A percentile compares a stretch with the other conserved stretches of the same genome.
phyloP scores from a whole-genome alignment of 2,329 filamentous ascomycete species.

The Ophiocordyceps camponoti-rufipedis region DNA sequence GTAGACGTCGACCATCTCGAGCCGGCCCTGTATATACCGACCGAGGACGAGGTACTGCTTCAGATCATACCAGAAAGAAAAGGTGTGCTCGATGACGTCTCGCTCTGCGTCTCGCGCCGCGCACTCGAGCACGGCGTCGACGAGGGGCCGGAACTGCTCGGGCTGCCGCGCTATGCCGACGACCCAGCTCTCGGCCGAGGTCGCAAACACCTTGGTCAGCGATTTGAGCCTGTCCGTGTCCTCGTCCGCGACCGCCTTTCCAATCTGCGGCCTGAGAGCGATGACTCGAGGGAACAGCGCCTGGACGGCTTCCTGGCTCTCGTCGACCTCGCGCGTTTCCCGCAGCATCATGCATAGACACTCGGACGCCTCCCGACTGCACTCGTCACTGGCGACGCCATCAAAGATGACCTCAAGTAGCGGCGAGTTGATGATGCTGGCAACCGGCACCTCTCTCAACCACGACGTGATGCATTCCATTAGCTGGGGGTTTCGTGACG shows the following conservation, averaged over 20 bases:
- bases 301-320: slow-evolving; percentile 67
- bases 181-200: slow-evolving; percentile 89
- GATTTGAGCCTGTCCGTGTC: slow-evolving; percentile 77
- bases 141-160: slow-evolving; percentile 60
- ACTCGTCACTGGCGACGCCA: slow-evolving; percentile 55
- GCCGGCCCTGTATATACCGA: slow-evolving; percentile 65
- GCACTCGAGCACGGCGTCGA: slow-evolving; percentile 85
- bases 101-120: slow-evolving; percentile 72
- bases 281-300: slow-evolving; percentile 67
- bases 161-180: slow-evolving; percentile 78
- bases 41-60: slow-evolving; percentile 92
- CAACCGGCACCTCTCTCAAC: slow-evolving; percentile 80
- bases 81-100: slow-evolving; percentile 85
- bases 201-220: slow-evolving; percentile 75
- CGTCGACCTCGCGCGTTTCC: slow-evolving; percentile 87
- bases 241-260: slow-evolving; percentile 56
- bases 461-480: slow-evolving; percentile 94
- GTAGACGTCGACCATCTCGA: slow-evolving; percentile 65
- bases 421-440: slow-evolving; percentile 68
- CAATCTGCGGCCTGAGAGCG: slow-evolving; percentile 58
- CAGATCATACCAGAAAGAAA: slow-evolving; percentile 95
- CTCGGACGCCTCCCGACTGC: slow-evolving; percentile 78
- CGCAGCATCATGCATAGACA: slow-evolving; percentile 82
- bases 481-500: slow-evolving; percentile 72
- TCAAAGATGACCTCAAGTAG: slow-evolving; percentile 66